phyloP scores from a whole-genome alignment of 768 basidiomycete genomes.

The Ramaria sp. region DNA sequence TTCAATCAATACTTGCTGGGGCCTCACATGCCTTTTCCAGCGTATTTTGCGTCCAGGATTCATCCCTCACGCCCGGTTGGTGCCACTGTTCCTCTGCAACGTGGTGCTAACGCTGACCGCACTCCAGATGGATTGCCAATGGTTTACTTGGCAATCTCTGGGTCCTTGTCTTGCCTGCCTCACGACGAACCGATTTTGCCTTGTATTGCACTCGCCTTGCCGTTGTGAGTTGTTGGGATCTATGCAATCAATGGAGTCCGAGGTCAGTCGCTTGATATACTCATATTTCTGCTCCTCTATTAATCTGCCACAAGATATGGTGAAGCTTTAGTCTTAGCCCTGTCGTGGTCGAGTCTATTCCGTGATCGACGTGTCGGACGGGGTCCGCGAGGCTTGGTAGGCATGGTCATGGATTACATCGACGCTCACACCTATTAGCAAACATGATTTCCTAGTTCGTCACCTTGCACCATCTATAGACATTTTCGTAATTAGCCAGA shows the following conservation, averaged over 20 bases:
- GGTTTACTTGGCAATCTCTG: neutral
- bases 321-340: neutral
- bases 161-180: neutral
- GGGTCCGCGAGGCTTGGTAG: neutral
- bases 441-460: neutral
- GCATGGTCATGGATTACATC: neutral
- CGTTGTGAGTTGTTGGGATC: neutral
- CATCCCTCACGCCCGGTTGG: neutral
- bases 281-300: neutral
- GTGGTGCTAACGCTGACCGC: neutral
- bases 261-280: neutral
- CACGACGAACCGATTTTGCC: neutral
- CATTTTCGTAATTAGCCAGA: too few species aligned
- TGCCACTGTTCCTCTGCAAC: neutral
- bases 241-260: neutral
- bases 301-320: neutral
- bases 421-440: neutral
- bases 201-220: slow-evolving; percentile 1
- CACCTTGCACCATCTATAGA: neutral
- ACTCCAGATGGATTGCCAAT: neutral
- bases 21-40: neutral
- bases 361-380: neutral
- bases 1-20: slow-evolving; percentile 3
- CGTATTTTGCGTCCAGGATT: neutral
- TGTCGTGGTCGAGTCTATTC: neutral